Evolutionary conservation across 768 basidiomycete genomes (phyloP).

Genomic region (Boletus vermiculosoides): DNA sequence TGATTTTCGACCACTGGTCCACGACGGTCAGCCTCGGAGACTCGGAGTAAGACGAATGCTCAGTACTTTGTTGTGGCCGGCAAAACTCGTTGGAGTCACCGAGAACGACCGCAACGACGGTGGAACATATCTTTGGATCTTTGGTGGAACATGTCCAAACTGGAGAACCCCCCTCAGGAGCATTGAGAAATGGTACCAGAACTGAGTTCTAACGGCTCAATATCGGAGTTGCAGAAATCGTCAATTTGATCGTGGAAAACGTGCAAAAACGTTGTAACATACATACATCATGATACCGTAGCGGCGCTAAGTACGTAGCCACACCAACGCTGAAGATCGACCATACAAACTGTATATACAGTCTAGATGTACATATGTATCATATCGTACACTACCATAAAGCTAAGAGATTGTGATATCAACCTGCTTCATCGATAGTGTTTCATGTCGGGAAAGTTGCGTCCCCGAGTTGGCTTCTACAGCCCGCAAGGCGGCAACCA

Average conservation of each 20-base stretch:
- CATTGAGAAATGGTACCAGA: neutral
- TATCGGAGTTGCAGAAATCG: neutral
- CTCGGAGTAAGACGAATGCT: neutral
- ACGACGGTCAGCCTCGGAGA: constrained; percentile 4
- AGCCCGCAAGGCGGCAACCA: constrained; percentile 65
- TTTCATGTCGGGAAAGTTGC: constrained; percentile 4
- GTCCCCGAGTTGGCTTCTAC: constrained; percentile 48
- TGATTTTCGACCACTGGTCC: constrained; percentile 73
- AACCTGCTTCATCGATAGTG: constrained; percentile 8
- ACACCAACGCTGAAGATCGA: neutral
- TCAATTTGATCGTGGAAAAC: constrained; percentile 4
- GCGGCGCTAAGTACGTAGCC: neutral
- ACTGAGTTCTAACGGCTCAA: neutral
- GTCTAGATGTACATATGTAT: neutral
- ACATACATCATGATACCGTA: too few relatives aligned
- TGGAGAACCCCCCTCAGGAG: neutral
- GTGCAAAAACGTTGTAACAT: neutral
- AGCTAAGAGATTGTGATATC: neutral
- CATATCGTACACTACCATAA: neutral
- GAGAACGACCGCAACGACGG: constrained; percentile 26
- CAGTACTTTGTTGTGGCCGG: constrained; percentile 44
- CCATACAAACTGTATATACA: neutral
- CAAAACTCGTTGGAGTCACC: constrained; percentile 20
- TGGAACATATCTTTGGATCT: neutral
- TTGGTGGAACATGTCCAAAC: neutral